These are phyloP conservation scores for Sporothrix mexicana DNA, from an alignment of 2,329 filamentous ascomycete genomes.

Conservation along the genomic window DNA sequence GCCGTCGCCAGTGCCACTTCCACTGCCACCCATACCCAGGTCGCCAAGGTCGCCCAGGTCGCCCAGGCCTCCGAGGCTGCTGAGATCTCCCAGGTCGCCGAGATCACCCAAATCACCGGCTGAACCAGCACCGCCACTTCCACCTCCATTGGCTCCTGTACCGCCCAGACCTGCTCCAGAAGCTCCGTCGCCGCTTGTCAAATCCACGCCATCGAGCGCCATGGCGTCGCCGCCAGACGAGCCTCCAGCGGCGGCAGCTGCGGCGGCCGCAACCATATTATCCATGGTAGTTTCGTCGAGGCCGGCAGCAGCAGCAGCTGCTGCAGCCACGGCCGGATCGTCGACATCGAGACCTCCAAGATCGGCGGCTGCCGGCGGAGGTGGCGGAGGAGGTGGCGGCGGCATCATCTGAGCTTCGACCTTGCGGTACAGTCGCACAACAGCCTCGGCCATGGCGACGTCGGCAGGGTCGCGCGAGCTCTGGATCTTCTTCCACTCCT, in stretches of 20 bases:
- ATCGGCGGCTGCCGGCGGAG: slow-evolving; percentile 3
- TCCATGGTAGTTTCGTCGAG: slow-evolving; percentile 35
- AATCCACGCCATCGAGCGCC: slow-evolving; percentile 30
- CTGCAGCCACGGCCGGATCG: slow-evolving; percentile 10
- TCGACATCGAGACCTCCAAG: slow-evolving; percentile 29
- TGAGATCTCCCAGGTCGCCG: slow-evolving; percentile 33
- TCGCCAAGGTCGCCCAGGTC: slow-evolving; percentile 34
- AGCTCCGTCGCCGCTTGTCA: neutral
- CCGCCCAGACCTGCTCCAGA: neutral
- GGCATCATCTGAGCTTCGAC: slow-evolving; percentile 68
- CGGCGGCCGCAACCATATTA: slow-evolving; percentile 31
- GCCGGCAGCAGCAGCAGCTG: slow-evolving; percentile 24
- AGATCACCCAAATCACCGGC: slow-evolving; percentile 35
- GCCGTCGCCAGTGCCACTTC: slow-evolving; percentile 18
- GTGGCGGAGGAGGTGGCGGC: slow-evolving; percentile 31
- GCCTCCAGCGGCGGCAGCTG: neutral
- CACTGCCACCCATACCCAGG: slow-evolving; percentile 29
- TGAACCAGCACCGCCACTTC: neutral
- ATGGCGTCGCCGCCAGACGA: slow-evolving; percentile 28
- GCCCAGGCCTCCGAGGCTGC: slow-evolving; percentile 32
- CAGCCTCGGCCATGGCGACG: slow-evolving; percentile 61
- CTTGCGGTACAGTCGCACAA: slow-evolving; percentile 66
- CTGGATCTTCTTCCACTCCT: slow-evolving; percentile 62
- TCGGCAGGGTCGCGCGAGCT: slow-evolving; percentile 52
- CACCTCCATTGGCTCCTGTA: neutral